These are phyloP conservation scores for Suhomyces sp. DNA, from an alignment of 805 yeast species.

Conservation along the genomic window DNA sequence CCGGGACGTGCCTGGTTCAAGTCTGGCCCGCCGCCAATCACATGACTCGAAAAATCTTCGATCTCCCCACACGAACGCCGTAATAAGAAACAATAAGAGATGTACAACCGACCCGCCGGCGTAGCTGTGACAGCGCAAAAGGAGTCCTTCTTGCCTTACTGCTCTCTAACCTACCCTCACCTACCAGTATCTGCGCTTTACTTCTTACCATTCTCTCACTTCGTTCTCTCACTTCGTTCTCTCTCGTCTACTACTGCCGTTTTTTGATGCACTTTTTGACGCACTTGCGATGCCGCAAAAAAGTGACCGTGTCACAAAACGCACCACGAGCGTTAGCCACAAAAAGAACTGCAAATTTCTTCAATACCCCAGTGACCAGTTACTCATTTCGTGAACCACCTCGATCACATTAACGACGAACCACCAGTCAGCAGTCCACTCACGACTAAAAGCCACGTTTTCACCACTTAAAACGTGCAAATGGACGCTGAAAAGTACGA, in stretches of 20 bases:
- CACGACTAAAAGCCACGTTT: background rate
- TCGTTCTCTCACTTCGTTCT: background rate
- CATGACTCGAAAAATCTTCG: background rate
- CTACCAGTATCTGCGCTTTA: too few relatives aligned
- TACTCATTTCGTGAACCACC: background rate
- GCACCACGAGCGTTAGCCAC: background rate
- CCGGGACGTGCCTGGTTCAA: background rate
- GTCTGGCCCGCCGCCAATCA: background rate
- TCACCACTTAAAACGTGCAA: background rate
- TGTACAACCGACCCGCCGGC: background rate
- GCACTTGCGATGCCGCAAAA: background rate
- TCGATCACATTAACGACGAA: background rate
- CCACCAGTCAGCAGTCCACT: background rate
- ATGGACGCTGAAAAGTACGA: slow-evolving; percentile 3
- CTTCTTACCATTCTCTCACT: background rate
- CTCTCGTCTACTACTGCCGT: background rate
- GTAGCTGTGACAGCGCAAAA: background rate
- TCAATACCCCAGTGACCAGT: background rate
- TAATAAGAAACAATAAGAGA: background rate
- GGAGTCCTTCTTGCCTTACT: background rate
- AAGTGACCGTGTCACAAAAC: slow-evolving; percentile 2
- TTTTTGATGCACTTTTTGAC: background rate
- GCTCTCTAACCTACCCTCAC: too few relatives aligned
- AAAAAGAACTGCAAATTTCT: background rate
- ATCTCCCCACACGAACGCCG: background rate